Percentiles rank a stretch among this genome's conserved stretches.
These are phyloP conservation scores for Chaetoscypha palmicola DNA, from an alignment of 2,329 filamentous ascomycete species.

Conservation along the genomic window DNA sequence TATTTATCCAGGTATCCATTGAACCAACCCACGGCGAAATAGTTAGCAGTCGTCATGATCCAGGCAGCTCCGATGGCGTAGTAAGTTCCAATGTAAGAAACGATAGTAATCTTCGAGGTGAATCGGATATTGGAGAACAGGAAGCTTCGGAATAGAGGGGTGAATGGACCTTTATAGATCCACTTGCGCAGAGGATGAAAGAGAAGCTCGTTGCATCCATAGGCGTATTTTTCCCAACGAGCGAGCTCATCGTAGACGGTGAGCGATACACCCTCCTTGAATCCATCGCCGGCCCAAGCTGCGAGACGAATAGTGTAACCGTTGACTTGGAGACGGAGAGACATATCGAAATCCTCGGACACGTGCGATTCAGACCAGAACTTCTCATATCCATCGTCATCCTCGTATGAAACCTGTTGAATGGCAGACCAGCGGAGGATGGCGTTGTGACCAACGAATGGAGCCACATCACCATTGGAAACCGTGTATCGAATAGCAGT, in stretches of 20 bases:
- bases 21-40: slow-evolving; percentile 70
- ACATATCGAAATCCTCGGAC: slow-evolving; percentile 78
- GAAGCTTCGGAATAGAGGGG: slow-evolving; percentile 69
- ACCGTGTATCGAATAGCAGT: slow-evolving; percentile 72
- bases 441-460: slow-evolving; percentile 77
- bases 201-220: slow-evolving; percentile 74
- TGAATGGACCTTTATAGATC: slow-evolving; percentile 68
- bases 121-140: slow-evolving; percentile 66
- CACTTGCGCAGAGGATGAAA: slow-evolving; percentile 73
- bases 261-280: slow-evolving; percentile 76
- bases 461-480: slow-evolving; percentile 67
- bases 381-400: slow-evolving; percentile 67
- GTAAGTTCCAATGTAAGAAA: slow-evolving; percentile 74
- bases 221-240: slow-evolving; percentile 83
- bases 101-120: slow-evolving; percentile 67
- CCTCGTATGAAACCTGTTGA: slow-evolving; percentile 64
- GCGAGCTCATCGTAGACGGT: slow-evolving; percentile 80
- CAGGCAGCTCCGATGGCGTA: slow-evolving; percentile 72
- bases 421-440: slow-evolving; percentile 69
- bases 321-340: slow-evolving; percentile 63
- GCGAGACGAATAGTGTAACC: slow-evolving; percentile 69
- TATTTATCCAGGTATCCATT: slow-evolving; percentile 74
- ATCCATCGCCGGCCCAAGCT: slow-evolving; percentile 67
- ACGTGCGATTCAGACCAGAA: slow-evolving; percentile 78
- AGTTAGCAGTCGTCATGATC: slow-evolving; percentile 67